Evolutionary conservation across 2,329 filamentous ascomycete species (phyloP).

Genomic region (Alternaria brassicicola): DNA sequence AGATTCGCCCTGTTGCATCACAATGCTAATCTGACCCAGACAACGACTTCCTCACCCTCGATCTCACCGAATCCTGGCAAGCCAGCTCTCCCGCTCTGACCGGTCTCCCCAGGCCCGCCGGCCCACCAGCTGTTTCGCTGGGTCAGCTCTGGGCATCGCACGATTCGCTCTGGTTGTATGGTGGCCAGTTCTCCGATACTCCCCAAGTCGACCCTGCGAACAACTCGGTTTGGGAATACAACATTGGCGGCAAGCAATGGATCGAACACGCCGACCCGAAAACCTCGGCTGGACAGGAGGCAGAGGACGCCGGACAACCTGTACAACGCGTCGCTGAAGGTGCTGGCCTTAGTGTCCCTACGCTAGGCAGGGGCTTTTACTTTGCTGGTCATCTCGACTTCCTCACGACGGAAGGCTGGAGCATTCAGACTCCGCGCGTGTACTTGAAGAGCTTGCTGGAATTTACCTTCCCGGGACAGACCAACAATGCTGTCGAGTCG

Average conservation of each 20-base stretch:
- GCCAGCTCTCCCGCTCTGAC: conserved; percentile 66
- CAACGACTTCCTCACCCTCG: conserved; percentile 74
- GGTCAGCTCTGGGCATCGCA: conserved; percentile 80
- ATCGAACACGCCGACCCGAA: conserved; percentile 65
- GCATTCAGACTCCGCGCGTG: conserved; percentile 65
- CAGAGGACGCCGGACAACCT: conserved; percentile 60
- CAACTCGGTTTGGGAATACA: conserved; percentile 73
- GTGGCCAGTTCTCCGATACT: conserved; percentile 72
- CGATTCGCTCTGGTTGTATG: conserved; percentile 73
- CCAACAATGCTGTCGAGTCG: conserved; percentile 66
- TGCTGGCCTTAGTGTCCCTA: conserved; percentile 71
- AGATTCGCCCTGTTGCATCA: not conserved
- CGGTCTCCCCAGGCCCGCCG: conserved; percentile 68
- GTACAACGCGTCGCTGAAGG: conserved; percentile 76
- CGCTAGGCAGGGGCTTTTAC: conserved; percentile 75
- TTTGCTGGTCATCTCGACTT: conserved; percentile 78
- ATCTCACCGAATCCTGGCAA: conserved; percentile 75
- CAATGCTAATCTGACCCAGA: conserved; percentile 18
- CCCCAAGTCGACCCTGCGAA: conserved; percentile 63
- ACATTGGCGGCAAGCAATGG: conserved; percentile 66
- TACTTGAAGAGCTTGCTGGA: conserved; percentile 78
- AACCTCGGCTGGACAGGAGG: conserved; percentile 68
- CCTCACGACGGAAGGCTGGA: conserved; percentile 70
- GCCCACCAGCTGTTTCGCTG: conserved; percentile 72
- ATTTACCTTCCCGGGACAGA: conserved; percentile 74